These are phyloP conservation scores for Pisolithus tinctorius DNA, from an alignment of 768 basidiomycete genomes.

Conservation along the genomic window DNA sequence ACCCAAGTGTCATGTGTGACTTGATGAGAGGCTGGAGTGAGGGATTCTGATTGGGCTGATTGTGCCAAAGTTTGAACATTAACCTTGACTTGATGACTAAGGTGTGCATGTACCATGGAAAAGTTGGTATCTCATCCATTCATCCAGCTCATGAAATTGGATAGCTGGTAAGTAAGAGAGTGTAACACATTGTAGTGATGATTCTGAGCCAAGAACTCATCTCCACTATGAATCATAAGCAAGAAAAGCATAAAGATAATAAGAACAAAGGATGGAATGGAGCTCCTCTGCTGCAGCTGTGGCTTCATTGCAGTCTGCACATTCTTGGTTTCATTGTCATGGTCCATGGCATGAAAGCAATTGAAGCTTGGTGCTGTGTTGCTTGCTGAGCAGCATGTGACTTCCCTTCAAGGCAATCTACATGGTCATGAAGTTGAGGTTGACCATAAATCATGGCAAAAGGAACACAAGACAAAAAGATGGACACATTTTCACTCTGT, in stretches of 20 bases:
- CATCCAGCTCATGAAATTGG: constrained; percentile 74
- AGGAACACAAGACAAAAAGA: constrained; percentile 32
- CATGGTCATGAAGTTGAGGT: too few relatives aligned
- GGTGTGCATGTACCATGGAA: constrained; percentile 42
- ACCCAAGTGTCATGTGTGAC: constrained; percentile 40
- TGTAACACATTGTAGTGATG: constrained; percentile 63
- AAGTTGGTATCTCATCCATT: constrained; percentile 63
- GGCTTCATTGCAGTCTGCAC: constrained; percentile 8
- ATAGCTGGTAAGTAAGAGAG: constrained; percentile 49
- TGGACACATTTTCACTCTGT: constrained; percentile 48
- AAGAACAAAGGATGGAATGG: constrained; percentile 69
- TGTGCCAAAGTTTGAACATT: constrained; percentile 3
- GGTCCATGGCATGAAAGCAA: constrained; percentile 21
- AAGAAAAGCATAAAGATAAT: constrained; percentile 70
- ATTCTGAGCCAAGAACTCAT: constrained; percentile 56
- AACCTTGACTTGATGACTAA: background rate
- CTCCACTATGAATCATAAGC: constrained; percentile 68
- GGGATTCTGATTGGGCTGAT: constrained; percentile 42
- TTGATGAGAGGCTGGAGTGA: constrained; percentile 43
- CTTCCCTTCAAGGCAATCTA: background rate
- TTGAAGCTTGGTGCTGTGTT: background rate
- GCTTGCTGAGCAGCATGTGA: too few relatives aligned
- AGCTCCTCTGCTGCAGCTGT: constrained; percentile 44
- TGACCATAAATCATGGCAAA: constrained; percentile 11
- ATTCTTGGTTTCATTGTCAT: constrained; percentile 15